Evolutionary conservation across 2,329 filamentous ascomycete genomes (phyloP).

Genomic region (Fusarium cyanostomum): DNA sequence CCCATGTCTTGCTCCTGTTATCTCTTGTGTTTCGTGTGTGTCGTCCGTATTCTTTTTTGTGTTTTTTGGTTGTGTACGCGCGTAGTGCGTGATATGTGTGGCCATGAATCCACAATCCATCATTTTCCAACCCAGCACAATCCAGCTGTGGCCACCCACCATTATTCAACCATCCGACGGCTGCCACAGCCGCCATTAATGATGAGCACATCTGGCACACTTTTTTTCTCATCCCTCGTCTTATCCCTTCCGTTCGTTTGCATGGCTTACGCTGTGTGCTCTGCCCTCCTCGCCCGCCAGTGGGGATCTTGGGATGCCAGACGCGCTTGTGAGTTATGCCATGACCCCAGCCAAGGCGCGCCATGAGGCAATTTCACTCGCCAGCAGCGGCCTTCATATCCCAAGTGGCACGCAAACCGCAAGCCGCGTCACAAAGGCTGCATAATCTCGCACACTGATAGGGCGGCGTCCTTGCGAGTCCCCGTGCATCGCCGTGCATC

Average conservation of each 20-base stretch:
- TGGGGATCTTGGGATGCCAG: conserved; percentile 36
- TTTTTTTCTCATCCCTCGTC: conserved; percentile 32
- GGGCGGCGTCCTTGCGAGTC: conserved; percentile 36
- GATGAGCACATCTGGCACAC: conserved; percentile 32
- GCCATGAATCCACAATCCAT: conserved; percentile 20
- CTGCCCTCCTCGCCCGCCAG: conserved; percentile 27
- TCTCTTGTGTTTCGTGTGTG: conserved; percentile 19
- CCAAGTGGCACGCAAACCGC: conserved; percentile 45
- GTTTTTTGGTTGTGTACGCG: conserved; percentile 25
- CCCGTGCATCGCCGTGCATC: conserved; percentile 33
- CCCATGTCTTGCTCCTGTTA: conserved; percentile 21
- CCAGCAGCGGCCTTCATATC: conserved; percentile 33
- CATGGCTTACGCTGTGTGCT: conserved; percentile 23
- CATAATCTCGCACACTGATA: conserved; percentile 49
- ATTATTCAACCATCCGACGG: conserved; percentile 6
- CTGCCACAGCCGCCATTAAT: conserved; percentile 31
- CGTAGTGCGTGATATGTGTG: conserved; percentile 28
- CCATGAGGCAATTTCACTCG: conserved; percentile 38
- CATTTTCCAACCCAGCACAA: conserved; percentile 4
- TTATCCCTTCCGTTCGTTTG: conserved; percentile 36
- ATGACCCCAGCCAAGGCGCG: conserved; percentile 33
- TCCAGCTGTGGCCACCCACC: not conserved
- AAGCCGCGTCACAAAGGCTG: conserved; percentile 48
- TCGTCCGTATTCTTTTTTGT: conserved; percentile 11
- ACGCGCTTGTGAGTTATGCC: conserved; percentile 41